Percentiles rank a stretch among this genome's conserved stretches.
phyloP scores from a whole-genome alignment of 129 eudicot genomes.

The Rutidosis leptorrhynchoides region DNA sequence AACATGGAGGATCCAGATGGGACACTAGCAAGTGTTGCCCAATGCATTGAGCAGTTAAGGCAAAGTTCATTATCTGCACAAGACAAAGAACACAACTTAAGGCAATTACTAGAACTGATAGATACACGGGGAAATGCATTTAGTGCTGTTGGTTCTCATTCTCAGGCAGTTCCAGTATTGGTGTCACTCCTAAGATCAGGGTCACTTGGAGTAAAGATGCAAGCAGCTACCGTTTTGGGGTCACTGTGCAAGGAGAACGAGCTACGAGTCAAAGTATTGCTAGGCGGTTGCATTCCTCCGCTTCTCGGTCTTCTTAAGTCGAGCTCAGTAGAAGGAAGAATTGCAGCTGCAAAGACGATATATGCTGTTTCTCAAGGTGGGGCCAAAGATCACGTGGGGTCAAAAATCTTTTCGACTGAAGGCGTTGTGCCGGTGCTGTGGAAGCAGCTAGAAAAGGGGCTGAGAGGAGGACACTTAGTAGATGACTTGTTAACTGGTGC shows the following conservation, averaged over 20 bases:
- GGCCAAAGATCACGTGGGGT: constrained; percentile 91
- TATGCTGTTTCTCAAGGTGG: constrained; percentile 99
- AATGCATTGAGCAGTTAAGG: constrained; percentile 93
- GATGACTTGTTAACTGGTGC: constrained; percentile 93
- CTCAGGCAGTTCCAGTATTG: constrained; percentile 99
- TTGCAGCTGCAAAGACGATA: constrained; percentile 92
- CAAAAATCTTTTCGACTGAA: constrained; percentile 98
- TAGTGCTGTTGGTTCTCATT: constrained; percentile 98
- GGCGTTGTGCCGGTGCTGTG: constrained; percentile 97
- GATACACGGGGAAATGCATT: constrained; percentile 92
- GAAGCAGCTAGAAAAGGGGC: constrained; percentile 82
- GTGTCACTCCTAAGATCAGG: constrained; percentile 96
- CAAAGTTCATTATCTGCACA: constrained; percentile 77
- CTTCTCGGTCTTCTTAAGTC: constrained; percentile 90
- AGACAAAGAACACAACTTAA: constrained; percentile 81
- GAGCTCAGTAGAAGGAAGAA: constrained; percentile 84
- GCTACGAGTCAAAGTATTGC: constrained; percentile 83
- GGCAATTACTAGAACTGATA: constrained; percentile 74
- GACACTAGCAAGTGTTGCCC: constrained; percentile 97
- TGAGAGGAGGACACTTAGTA: constrained; percentile 72
- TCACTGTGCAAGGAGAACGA: constrained; percentile 97
- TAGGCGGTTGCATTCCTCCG: constrained; percentile 99
- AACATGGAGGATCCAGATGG: constrained; percentile 99
- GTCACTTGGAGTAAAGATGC: constrained; percentile 83
- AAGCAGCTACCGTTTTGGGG: constrained; percentile 90